A percentile compares a stretch with the other conserved stretches of the same genome.
phyloP scores from a whole-genome alignment of 352 stramenopile genomes.

The Globisporangium nagaii region DNA sequence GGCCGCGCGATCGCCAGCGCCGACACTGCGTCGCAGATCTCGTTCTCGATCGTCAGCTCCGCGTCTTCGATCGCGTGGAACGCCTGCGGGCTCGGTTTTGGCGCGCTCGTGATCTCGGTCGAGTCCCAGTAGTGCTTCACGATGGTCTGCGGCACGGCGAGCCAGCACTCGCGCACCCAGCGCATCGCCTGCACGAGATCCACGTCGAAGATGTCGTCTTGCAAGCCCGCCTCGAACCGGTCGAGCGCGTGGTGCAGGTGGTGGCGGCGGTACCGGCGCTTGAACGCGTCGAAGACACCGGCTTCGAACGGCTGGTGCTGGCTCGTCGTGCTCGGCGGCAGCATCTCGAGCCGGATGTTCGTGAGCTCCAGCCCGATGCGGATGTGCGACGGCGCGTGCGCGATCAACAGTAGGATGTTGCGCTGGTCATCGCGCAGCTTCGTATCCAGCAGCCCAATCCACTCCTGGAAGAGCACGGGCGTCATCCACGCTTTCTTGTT shows the following conservation, averaged over 20 bases:
- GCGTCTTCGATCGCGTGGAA: slow-evolving; percentile 26
- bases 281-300: slow-evolving; percentile 41
- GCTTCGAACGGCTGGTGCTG: slow-evolving; percentile 33
- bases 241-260: slow-evolving; percentile 52
- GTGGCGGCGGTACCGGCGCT: slow-evolving; percentile 46
- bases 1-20: slow-evolving; percentile 31
- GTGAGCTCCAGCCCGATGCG: slow-evolving; percentile 42
- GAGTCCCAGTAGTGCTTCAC: slow-evolving; percentile 39
- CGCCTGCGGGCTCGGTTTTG: slow-evolving; percentile 7
- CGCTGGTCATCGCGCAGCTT: slow-evolving; percentile 39
- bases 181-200: slow-evolving; percentile 47
- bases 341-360: slow-evolving; percentile 46
- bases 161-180: slow-evolving; percentile 46
- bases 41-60: slow-evolving; percentile 38
- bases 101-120: slow-evolving; percentile 22
- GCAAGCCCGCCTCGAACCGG: slow-evolving; percentile 33
- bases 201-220: slow-evolving; percentile 40
- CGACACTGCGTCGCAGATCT: slow-evolving; percentile 42
- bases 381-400: slow-evolving; percentile 39
- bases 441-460: slow-evolving; percentile 38
- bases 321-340: slow-evolving; percentile 23
- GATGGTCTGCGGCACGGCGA: slow-evolving; percentile 19
- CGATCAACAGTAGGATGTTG: slow-evolving; percentile 34
- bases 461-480: slow-evolving; percentile 56
- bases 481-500: slow-evolving; percentile 55